A percentile compares a stretch with the other conserved stretches of the same genome.
phyloP scores from a whole-genome alignment of 2,329 filamentous ascomycete genomes.

The Rhynchosporium agropyri region DNA sequence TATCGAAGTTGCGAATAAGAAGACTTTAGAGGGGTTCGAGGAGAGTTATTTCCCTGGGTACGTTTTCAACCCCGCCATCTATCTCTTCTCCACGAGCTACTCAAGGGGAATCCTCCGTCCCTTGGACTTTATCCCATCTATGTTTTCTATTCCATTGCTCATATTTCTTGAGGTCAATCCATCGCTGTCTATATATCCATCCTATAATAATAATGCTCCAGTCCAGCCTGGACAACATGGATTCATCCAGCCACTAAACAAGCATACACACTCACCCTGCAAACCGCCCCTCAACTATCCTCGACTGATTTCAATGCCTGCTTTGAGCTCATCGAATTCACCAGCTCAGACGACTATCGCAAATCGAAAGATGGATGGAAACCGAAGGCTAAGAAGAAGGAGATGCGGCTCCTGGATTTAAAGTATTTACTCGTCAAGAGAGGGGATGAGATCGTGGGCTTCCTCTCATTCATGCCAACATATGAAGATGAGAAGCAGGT shows the following conservation, averaged over 20 bases:
- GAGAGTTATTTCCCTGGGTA: constrained; percentile 53
- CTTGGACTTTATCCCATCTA: too few relatives aligned
- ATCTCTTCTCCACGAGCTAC: background rate
- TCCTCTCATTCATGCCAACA: constrained; percentile 72
- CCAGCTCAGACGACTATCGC: constrained; percentile 66
- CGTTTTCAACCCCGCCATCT: constrained; percentile 27
- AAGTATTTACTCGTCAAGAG: constrained; percentile 66
- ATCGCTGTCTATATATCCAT: background rate
- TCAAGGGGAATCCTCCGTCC: background rate
- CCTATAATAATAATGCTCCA: background rate
- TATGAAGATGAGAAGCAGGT: constrained; percentile 67
- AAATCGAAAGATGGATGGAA: constrained; percentile 53
- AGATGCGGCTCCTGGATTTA: constrained; percentile 70
- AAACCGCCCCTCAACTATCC: constrained; percentile 45
- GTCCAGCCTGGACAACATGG: constrained; percentile 47
- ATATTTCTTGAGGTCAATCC: too few relatives aligned
- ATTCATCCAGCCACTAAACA: constrained; percentile 51
- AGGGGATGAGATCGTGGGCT: constrained; percentile 49
- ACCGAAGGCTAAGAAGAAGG: constrained; percentile 44
- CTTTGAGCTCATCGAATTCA: constrained; percentile 61
- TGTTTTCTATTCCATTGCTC: too few relatives aligned
- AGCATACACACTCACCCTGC: constrained; percentile 51
- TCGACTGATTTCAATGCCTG: constrained; percentile 54
- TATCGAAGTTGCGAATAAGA: constrained; percentile 54
- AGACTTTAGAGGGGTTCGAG: constrained; percentile 53